Percentiles rank a stretch among this genome's conserved stretches.
Evolutionary conservation across 148 eudicot genomes (phyloP).

Genomic region (Cornus florida): DNA sequence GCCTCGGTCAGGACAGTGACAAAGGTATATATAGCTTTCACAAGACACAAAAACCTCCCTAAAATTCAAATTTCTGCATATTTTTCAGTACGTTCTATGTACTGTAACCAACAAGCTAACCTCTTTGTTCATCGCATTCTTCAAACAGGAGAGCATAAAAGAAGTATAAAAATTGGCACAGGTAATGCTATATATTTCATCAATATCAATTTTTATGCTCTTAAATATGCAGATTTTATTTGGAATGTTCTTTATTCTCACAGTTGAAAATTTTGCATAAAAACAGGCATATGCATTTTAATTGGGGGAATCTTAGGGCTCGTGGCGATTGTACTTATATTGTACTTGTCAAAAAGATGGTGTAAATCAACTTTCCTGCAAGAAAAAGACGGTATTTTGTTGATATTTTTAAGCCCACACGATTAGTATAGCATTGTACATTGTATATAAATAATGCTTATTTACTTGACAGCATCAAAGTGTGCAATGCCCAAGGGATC

Average conservation of each 20-base stretch:
- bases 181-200: neutral
- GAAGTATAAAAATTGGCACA: neutral
- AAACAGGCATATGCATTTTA: conserved; percentile 14
- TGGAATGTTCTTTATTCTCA: conserved; percentile 1
- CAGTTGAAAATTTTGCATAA: neutral
- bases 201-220: neutral
- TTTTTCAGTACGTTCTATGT: neutral
- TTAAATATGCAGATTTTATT: neutral
- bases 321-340: neutral
- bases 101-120: neutral
- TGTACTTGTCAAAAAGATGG: conserved; percentile 8
- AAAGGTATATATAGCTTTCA: conserved; percentile 1
- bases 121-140: neutral
- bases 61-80: neutral
- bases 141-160: neutral
- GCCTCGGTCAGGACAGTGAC: conserved; percentile 6
- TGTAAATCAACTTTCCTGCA: neutral
- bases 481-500: conserved; percentile 20
- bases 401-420: no score
- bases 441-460: neutral
- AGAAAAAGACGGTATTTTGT: conserved; percentile 7
- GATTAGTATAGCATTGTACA: neutral
- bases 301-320: conserved; percentile 10
- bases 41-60: no score
- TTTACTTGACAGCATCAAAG: conserved; percentile 17